Base-by-base conservation (phyloP, 306 rosid genomes). In the Cicer arietinum region DNA sequence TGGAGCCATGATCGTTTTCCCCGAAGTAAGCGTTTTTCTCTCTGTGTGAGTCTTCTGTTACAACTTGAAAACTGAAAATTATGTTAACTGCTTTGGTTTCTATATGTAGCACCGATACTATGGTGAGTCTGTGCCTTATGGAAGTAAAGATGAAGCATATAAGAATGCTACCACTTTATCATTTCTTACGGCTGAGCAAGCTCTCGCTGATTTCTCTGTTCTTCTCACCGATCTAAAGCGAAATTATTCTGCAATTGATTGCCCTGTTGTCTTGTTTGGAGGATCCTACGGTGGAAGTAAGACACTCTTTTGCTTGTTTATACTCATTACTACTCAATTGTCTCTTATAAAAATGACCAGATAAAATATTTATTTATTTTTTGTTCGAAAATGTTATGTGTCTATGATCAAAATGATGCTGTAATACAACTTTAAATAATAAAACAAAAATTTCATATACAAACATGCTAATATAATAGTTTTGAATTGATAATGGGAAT, bases 261-360 rank as follows among this genome's bases (percentile, higher is more conserved):
- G 86, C 76, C 98, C 98, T 1, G 94, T 90, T 62, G 94, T 92
- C 16, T 83, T 92, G 63, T 92, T 92, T 60, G 98, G 98, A 41
- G 98, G 98, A 74, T 92, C 98, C 4, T 92, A 92, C 13, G 98
- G 98, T 52, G 98, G 98, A 90, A 92, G 96, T 92, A 80, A 80
- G 90, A 48, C 37, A 56, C 42, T 47, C 25, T 41, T 60, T 60
- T 9, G 30, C 1, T 69, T 25, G 6, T 16, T 14, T 30, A 30
- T 30, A 25, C 35, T 30, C 35, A 0, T 30, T 30, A 30, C 3
- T 0, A 30, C 35, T 30, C 35, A 30, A 30, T 30, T 30, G 35
- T 30, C 35, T 30, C 0, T 30, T 30, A 30, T 30, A 30, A 30
- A 0, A 2, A 30, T 3, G 35, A 30, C 35, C 35, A 2, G 3